Percentiles rank a stretch among this genome's conserved stretches.
phyloP scores from a whole-genome alignment of 306 rosid genomes.

The Sophora flavescens region DNA sequence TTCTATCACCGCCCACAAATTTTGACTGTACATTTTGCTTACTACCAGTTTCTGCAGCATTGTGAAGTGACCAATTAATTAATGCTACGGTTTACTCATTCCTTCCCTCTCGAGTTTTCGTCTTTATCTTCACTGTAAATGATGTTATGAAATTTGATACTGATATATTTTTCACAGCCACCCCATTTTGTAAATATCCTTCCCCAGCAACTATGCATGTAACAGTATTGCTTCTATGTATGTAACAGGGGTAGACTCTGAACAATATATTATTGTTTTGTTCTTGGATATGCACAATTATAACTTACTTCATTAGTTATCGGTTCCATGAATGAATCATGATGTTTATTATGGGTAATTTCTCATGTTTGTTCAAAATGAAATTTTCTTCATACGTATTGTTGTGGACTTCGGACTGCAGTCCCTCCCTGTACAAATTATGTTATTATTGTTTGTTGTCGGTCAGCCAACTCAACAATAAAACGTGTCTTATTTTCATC shows the following conservation, averaged over 20 bases:
- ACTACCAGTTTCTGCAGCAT: constrained; percentile 6
- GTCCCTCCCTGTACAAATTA: no score
- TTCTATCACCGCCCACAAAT: neutral
- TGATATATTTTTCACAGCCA: neutral
- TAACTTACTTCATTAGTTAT: neutral
- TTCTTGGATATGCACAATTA: neutral
- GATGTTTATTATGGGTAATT: neutral
- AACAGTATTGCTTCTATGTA: neutral
- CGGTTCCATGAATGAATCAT: neutral
- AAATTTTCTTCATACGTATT: neutral
- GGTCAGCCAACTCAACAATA: no score
- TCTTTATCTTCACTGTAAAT: constrained; percentile 26
- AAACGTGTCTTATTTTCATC: no score
- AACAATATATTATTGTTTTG: neutral
- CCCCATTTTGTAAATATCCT: constrained; percentile 27
- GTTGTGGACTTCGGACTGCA: no score
- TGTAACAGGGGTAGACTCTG: no score
- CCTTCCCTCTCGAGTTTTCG: neutral
- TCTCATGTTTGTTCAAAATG: neutral
- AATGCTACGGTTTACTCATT: neutral
- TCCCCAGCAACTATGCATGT: neutral
- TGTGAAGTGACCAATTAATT: constrained; percentile 5
- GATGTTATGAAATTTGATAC: constrained; percentile 8
- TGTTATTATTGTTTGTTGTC: no score
- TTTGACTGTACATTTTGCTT: constrained; percentile 10